These are phyloP conservation scores for Calycina herbarum DNA, from an alignment of 2,329 filamentous ascomycete genomes.

Conservation along the genomic window DNA sequence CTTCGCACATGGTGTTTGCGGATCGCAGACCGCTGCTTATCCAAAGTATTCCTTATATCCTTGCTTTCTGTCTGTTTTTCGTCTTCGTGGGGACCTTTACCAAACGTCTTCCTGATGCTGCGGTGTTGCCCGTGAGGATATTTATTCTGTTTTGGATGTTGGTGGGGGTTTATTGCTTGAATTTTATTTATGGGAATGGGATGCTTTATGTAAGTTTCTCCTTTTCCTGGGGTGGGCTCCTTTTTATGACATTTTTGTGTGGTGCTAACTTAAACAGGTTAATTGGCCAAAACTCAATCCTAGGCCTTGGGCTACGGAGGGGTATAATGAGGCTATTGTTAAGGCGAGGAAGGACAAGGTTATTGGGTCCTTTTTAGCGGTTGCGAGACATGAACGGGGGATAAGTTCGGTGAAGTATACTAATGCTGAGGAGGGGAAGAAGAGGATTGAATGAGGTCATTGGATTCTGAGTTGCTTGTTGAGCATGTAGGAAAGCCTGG, in stretches of 20 bases:
- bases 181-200: conserved; percentile 80
- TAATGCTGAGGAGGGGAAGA: conserved; percentile 95
- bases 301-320: conserved; percentile 80
- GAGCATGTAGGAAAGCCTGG: too few relatives aligned
- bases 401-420: conserved; percentile 79
- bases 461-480: too few relatives aligned
- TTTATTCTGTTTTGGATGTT: conserved; percentile 78
- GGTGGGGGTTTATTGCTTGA: conserved; percentile 68
- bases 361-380: conserved; percentile 65
- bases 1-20: conserved; percentile 73
- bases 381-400: conserved; percentile 75
- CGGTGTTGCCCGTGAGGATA: conserved; percentile 77
- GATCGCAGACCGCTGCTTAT: conserved; percentile 85
- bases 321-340: conserved; percentile 81
- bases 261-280: conserved; percentile 56
- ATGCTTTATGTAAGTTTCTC: conserved; percentile 82
- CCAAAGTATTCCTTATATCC: conserved; percentile 89
- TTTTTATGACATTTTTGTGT: neutral
- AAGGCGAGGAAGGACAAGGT: conserved; percentile 81
- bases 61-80: conserved; percentile 76
- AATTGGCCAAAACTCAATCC: conserved; percentile 98
- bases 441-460: conserved; percentile 71
- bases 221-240: too few relatives aligned
- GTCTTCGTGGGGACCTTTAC: conserved; percentile 74
- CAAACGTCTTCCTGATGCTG: conserved; percentile 67